phyloP scores from a whole-genome alignment of 371 early-diverging fungal species.

The Mortierella sp. region DNA sequence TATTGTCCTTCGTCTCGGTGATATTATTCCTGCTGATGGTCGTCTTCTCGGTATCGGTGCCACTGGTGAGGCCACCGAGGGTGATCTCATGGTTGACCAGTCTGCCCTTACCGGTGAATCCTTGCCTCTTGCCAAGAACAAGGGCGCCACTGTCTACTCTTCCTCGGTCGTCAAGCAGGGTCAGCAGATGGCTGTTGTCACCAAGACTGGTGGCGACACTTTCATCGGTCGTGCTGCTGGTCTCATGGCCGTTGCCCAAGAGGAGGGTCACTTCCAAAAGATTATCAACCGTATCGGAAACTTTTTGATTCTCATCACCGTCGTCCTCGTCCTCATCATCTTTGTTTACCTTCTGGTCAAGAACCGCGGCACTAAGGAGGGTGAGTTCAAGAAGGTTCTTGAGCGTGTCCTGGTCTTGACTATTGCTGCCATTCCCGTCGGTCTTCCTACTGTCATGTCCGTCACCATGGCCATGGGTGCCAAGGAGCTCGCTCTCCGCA shows the following conservation, averaged over 20 bases:
- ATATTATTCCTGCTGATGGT: conserved; percentile 94
- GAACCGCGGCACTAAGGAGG: conserved; percentile 26
- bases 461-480: conserved; percentile 97
- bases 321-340: conserved; percentile 83
- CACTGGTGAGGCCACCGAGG: conserved; percentile 81
- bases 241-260: conserved; percentile 82
- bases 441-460: conserved; percentile 95
- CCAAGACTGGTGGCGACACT: conserved; percentile 85
- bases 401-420: conserved; percentile 90
- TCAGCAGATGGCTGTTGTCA: conserved; percentile 86
- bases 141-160: conserved; percentile 83
- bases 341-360: conserved; percentile 75
- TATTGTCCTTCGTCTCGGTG: conserved; percentile 90
- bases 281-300: conserved; percentile 92
- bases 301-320: conserved; percentile 86
- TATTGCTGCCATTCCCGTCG: conserved; percentile 97
- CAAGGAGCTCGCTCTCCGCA: conserved; percentile 89
- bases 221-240: conserved; percentile 91
- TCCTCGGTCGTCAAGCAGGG: conserved; percentile 88
- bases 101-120: conserved; percentile 96
- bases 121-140: conserved; percentile 83
- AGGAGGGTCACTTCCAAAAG: conserved; percentile 90
- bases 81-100: conserved; percentile 90
- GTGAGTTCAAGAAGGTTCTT: conserved; percentile 66
- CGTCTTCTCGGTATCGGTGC: conserved; percentile 87